Base-by-base conservation (phyloP, 352 stramenopile genomes). In the Phytopythium vexans region DNA sequence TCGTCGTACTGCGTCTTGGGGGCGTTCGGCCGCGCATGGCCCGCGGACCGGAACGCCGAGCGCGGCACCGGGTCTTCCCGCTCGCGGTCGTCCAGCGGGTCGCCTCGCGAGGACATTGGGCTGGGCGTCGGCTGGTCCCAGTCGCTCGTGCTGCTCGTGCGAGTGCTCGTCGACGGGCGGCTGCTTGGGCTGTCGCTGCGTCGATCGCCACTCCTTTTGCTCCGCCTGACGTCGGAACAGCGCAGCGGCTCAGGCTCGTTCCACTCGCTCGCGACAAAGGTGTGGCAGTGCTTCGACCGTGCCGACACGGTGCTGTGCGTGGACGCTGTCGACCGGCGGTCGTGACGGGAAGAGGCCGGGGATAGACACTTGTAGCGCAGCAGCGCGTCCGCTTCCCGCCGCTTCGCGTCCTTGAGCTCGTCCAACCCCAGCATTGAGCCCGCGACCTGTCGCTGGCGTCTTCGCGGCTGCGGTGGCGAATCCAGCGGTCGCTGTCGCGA, bases 1-100 rank as follows among this genome's bases (percentile, higher is more conserved):
- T 92, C 85, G 6, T 89, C 78, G 68, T 94, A 94, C 16, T 85
- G 48, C 49, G 86, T 89, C 66, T 92, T 92, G 1, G 82, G 74
- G 0, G 63, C 74, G 35, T 78, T 60, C 32, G 64, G 54, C 9
- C 33, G 62, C 38, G 53, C 50, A 32, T 36, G 49, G 57, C 21
- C 38, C 31, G 34, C 14, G 21, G 21, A 27, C 21, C 21, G 21
- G 21, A 27, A 27, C 21, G 21, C 21, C 21, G 21, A 27, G 21
- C 21, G 21, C 21, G 21, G 21, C 21, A 27, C 21, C 21, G 21
- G 21, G 21, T 27, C 21, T 27, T 27, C 21, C 21, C 21, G 21
- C 21, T 27, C 21, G 21, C 21, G 8, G 4, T 51, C 45, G 6
- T 41, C 32, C 10, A 27, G 31, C 3, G 2, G 33, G 6, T 15